These are phyloP conservation scores for Talaromyces verruculosus DNA, from an alignment of 2,329 filamentous ascomycete genomes.

Conservation along the genomic window DNA sequence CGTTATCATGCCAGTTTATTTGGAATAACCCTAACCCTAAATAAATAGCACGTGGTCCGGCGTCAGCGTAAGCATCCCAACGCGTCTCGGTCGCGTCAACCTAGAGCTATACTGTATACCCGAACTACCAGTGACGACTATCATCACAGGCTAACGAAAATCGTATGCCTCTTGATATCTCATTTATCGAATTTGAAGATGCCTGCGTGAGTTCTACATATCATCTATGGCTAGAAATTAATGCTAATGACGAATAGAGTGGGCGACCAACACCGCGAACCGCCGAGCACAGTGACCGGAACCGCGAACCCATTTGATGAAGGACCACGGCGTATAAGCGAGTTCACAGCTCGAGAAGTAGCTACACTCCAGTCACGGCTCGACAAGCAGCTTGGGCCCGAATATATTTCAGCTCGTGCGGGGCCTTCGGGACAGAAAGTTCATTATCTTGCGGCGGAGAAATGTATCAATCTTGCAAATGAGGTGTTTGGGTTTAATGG, in stretches of 20 bases:
- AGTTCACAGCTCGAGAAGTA: constrained; percentile 88
- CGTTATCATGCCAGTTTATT: neutral
- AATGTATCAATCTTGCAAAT: constrained; percentile 91
- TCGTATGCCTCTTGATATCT: constrained; percentile 4
- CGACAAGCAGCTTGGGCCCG: constrained; percentile 90
- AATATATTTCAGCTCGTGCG: constrained; percentile 85
- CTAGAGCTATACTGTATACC: neutral
- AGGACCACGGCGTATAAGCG: constrained; percentile 63
- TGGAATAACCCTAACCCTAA: constrained; percentile 1
- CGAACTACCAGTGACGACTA: neutral
- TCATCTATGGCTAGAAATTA: neutral
- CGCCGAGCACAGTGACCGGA: constrained; percentile 31
- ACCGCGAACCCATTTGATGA: constrained; percentile 79
- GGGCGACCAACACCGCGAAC: constrained; percentile 65
- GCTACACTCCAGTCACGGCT: constrained; percentile 82
- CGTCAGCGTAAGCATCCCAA: constrained; percentile 24
- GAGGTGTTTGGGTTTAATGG: constrained; percentile 97
- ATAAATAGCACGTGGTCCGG: constrained; percentile 15
- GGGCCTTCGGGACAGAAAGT: constrained; percentile 83
- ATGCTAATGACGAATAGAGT: constrained; percentile 49
- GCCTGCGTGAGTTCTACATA: constrained; percentile 46
- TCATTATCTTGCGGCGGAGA: constrained; percentile 93
- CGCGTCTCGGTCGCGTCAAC: constrained; percentile 25
- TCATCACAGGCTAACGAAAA: neutral
- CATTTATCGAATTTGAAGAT: constrained; percentile 32